A percentile compares a stretch with the other conserved stretches of the same genome.
phyloP scores from a whole-genome alignment of 1,139 yeast genomes.

The Debaryomyces fabryi region DNA sequence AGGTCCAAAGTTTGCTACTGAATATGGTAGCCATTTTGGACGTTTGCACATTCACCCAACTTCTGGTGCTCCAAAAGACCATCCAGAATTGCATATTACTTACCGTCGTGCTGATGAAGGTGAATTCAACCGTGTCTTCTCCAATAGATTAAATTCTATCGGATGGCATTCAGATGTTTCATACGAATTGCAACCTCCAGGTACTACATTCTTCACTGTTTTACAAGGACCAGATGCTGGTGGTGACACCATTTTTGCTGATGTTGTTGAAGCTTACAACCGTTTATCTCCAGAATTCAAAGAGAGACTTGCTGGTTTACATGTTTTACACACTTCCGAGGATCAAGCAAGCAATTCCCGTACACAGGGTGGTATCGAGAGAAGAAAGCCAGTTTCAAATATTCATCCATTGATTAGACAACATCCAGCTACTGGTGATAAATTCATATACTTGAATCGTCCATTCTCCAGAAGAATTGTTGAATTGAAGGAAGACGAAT shows the following conservation, averaged over 20 bases:
- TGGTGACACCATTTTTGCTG: constrained; percentile 75
- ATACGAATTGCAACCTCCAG: constrained; percentile 72
- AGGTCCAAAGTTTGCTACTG: constrained; percentile 56
- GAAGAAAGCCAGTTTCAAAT: constrained; percentile 60
- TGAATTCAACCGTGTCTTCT: constrained; percentile 33
- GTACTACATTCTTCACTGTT: constrained; percentile 62
- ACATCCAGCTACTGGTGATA: constrained; percentile 69
- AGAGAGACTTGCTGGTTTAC: constrained; percentile 55
- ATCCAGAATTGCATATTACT: constrained; percentile 64
- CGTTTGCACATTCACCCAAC: constrained; percentile 75
- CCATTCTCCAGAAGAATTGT: constrained; percentile 64
- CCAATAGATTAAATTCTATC: constrained; percentile 35
- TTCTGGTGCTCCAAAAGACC: constrained; percentile 63
- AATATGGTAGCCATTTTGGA: constrained; percentile 67
- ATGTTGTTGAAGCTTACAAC: constrained; percentile 67
- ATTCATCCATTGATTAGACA: constrained; percentile 69
- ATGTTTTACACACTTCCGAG: constrained; percentile 67
- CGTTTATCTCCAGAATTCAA: constrained; percentile 65
- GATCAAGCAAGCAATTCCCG: constrained; percentile 66
- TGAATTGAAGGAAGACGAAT: constrained; percentile 67
- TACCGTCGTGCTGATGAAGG: constrained; percentile 53
- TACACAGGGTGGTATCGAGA: constrained; percentile 59
- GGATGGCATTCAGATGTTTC: constrained; percentile 72
- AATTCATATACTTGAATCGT: constrained; percentile 59
- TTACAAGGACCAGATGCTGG: constrained; percentile 66